These are phyloP conservation scores for Calocera cornea DNA, from an alignment of 768 basidiomycete species.

Conservation along the genomic window DNA sequence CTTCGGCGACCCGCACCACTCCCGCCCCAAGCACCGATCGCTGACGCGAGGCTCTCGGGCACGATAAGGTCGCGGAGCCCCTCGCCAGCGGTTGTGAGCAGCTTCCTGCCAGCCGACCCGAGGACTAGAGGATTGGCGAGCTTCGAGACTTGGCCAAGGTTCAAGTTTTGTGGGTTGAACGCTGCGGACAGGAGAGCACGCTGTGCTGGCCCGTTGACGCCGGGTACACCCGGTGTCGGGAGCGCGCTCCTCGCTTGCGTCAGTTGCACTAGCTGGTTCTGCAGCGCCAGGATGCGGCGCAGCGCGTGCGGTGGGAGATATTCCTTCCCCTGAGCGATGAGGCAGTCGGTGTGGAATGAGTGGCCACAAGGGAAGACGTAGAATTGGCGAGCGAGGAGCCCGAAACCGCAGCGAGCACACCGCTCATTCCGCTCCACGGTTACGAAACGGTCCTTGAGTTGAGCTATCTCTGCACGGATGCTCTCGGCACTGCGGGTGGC, in stretches of 20 bases:
- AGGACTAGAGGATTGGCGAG: conserved; percentile 51
- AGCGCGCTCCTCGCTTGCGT: neutral
- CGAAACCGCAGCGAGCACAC: conserved; percentile 66
- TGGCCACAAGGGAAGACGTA: conserved; percentile 99
- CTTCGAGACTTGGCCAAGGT: conserved; percentile 13
- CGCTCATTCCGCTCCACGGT: conserved; percentile 78
- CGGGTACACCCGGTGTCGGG: neutral
- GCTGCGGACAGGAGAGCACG: conserved; percentile 19
- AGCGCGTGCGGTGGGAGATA: conserved; percentile 70
- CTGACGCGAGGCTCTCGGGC: conserved; percentile 79
- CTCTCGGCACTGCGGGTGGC: conserved; percentile 83
- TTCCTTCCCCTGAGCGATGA: conserved; percentile 89
- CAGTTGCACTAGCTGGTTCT: conserved; percentile 61
- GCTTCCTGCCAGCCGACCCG: conserved; percentile 40
- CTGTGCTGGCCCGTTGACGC: neutral
- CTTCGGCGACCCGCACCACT: neutral
- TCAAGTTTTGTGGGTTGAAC: conserved; percentile 10
- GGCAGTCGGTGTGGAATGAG: conserved; percentile 92
- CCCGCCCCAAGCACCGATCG: conserved; percentile 40
- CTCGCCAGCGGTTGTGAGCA: conserved; percentile 29
- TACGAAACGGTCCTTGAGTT: conserved; percentile 77
- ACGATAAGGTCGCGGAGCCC: conserved; percentile 80
- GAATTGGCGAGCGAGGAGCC: conserved; percentile 78
- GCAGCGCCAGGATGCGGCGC: conserved; percentile 72
- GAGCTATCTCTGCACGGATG: conserved; percentile 81